Evolutionary conservation across 768 basidiomycete species (phyloP), one percentile per base, ranked within the genome.

Genomic region (Cyathus striatus): DNA sequence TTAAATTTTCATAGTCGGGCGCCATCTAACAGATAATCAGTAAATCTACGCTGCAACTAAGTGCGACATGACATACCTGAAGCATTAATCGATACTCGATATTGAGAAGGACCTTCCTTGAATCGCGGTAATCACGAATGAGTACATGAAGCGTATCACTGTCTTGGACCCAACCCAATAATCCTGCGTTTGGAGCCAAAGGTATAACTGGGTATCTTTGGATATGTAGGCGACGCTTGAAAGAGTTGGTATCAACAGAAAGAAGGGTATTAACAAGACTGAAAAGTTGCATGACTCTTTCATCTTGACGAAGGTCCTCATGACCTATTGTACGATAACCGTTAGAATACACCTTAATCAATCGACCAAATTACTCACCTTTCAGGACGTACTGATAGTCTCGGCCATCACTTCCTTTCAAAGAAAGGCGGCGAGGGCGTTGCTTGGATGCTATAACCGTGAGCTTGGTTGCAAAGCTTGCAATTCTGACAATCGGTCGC

Each of bases 11-110:
- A 62, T 98, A 99, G 58, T 98, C 95, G 7, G 96, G 95, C 6
- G 96, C 96, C 95, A 97, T 98, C 93, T 97, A 51, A 20, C 9
- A n/a, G 13, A 20, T 37, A 27, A 42, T 49, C 23, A 47, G 42
- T 38, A 22, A 41, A 34, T 30, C 33, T 17, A 38, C 17, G 24
- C 35, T 9, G 16, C n/a, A 38, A 24, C 6, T 5, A 17, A n/a
- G 4, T 10, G 21, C 2, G 6, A 36, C 12, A 12, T 21, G n/a
- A 50, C 70, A 49, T 44, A 88, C 92, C 75, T 99, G 96, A 5
- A 97, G 80, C 88, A 99, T 99, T 45, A 99, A 68, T n/a, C 94
- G 83, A 57, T 97, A 95, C 66, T 99, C 96, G 43, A 98, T 96
- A 59, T 99, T 97, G 45, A 98, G 76, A 14, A 98, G 70, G 21